These are phyloP conservation scores for Coemansia sp. DNA, from an alignment of 192 early-diverging fungal genomes.

Conservation along the genomic window DNA sequence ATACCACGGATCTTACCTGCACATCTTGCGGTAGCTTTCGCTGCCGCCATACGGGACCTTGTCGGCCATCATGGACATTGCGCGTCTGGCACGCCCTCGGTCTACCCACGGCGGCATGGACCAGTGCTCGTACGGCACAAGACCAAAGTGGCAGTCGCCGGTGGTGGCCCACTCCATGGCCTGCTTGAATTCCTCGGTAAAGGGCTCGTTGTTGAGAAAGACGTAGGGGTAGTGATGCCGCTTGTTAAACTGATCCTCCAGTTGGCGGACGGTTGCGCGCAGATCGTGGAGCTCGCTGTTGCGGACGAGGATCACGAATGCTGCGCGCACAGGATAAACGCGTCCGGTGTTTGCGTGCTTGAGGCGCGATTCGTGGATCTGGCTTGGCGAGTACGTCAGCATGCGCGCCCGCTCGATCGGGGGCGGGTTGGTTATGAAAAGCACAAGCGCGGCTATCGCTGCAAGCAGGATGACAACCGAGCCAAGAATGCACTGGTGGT, in stretches of 20 bases:
- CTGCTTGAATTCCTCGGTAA: slow-evolving; percentile 66
- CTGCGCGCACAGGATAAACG: slow-evolving; percentile 24
- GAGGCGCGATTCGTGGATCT: slow-evolving; percentile 32
- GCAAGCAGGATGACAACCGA: slow-evolving; percentile 18
- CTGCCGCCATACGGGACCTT: slow-evolving; percentile 61
- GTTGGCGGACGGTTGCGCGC: slow-evolving; percentile 56
- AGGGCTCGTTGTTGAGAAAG: slow-evolving; percentile 76
- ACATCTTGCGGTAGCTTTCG: slow-evolving; percentile 70
- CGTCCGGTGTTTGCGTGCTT: slow-evolving; percentile 16
- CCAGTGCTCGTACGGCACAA: slow-evolving; percentile 71
- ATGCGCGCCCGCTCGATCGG: slow-evolving; percentile 25
- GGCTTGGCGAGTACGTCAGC: slow-evolving; percentile 15
- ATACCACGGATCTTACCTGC: slow-evolving; percentile 32
- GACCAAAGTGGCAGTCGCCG: slow-evolving; percentile 62
- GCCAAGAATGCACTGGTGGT: slow-evolving; percentile 1
- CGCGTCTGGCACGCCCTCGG: slow-evolving; percentile 16
- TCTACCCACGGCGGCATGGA: slow-evolving; percentile 72
- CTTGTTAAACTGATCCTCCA: slow-evolving; percentile 78
- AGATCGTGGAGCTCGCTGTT: slow-evolving; percentile 67
- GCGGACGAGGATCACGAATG: slow-evolving; percentile 69
- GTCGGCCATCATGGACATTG: slow-evolving; percentile 9
- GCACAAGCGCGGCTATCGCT: slow-evolving; percentile 11
- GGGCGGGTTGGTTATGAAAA: slow-evolving; percentile 20
- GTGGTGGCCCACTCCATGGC: slow-evolving; percentile 54
- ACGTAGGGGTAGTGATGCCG: slow-evolving; percentile 80